Evolutionary conservation across 208 protist species (phyloP).

Genomic region (Crithidia expoeki): DNA sequence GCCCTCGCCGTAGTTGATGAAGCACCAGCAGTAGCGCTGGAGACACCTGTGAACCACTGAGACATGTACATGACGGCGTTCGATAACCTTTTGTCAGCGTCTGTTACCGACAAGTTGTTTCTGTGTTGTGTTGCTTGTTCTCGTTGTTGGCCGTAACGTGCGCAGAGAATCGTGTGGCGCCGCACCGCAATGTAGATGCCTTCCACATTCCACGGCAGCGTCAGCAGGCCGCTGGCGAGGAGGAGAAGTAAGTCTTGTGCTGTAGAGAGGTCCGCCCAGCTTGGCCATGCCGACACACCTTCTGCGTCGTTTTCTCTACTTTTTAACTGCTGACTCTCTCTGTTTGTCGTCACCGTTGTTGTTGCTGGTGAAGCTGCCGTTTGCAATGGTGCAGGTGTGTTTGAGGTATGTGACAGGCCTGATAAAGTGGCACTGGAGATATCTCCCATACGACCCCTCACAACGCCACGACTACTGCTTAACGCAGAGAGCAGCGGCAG

Average conservation of each 20-base stretch:
- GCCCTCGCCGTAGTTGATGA: too few species aligned
- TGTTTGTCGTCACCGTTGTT: neutral
- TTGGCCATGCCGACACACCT: neutral
- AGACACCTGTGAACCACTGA: conserved; percentile 6
- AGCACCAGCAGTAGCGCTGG: too few species aligned
- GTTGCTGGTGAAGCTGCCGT: neutral
- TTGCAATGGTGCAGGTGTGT: too few species aligned
- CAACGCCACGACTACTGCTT: neutral
- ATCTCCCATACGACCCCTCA: too few species aligned
- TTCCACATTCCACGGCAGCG: conserved; percentile 48
- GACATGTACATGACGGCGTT: conserved; percentile 12
- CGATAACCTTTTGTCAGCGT: neutral
- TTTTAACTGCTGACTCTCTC: too few species aligned
- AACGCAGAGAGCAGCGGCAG: conserved; percentile 41
- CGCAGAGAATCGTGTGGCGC: conserved; percentile 37
- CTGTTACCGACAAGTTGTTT: too few species aligned
- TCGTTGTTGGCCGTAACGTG: conserved; percentile 8
- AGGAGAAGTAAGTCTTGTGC: conserved; percentile 24
- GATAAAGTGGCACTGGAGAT: too few species aligned
- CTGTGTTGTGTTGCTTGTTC: too few species aligned
- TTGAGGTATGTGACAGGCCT: too few species aligned
- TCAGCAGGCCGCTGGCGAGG: conserved; percentile 22
- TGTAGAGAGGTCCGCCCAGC: conserved; percentile 9
- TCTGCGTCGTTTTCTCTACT: neutral
- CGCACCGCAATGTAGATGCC: conserved; percentile 38